These are phyloP conservation scores for Scheffersomyces titani DNA, from an alignment of 1,139 yeast genomes.

Conservation along the genomic window DNA sequence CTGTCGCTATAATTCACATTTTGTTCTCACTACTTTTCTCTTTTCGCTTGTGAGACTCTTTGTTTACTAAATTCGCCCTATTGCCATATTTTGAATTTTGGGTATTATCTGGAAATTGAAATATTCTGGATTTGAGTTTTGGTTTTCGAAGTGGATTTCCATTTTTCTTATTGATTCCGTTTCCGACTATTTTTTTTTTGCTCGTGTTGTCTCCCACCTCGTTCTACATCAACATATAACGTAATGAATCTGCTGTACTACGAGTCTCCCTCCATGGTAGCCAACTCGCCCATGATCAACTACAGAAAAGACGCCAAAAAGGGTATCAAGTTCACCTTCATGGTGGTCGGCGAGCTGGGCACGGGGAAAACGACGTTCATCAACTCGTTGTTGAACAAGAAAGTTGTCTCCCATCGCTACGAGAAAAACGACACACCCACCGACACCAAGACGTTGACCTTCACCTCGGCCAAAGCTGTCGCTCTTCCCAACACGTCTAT, in stretches of 20 bases:
- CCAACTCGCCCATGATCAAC: constrained; percentile 49
- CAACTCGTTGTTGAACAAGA: constrained; percentile 61
- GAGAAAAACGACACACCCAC: constrained; percentile 27
- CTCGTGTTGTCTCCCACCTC: not conserved
- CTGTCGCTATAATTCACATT: not conserved
- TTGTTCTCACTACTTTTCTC: not conserved
- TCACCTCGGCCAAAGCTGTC: constrained; percentile 49
- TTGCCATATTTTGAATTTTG: not conserved
- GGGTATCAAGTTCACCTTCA: constrained; percentile 67
- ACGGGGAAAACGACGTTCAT: constrained; percentile 29
- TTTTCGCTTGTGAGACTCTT: not conserved
- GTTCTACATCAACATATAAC: not conserved
- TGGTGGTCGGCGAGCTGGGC: constrained; percentile 31
- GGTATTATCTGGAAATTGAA: not conserved
- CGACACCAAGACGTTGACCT: constrained; percentile 52
- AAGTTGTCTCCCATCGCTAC: constrained; percentile 60
- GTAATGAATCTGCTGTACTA: constrained; percentile 30
- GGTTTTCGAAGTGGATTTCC: not conserved
- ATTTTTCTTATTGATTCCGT: not conserved
- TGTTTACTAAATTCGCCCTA: not conserved
- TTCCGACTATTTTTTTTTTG: not conserved
- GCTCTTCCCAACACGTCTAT: constrained; percentile 49
- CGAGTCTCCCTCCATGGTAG: constrained; percentile 36
- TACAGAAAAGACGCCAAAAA: constrained; percentile 75
- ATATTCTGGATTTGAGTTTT: not conserved